Evolutionary conservation across 306 rosid genomes (phyloP), one percentile per base, ranked within the genome.

Genomic region (Geum urbanum): DNA sequence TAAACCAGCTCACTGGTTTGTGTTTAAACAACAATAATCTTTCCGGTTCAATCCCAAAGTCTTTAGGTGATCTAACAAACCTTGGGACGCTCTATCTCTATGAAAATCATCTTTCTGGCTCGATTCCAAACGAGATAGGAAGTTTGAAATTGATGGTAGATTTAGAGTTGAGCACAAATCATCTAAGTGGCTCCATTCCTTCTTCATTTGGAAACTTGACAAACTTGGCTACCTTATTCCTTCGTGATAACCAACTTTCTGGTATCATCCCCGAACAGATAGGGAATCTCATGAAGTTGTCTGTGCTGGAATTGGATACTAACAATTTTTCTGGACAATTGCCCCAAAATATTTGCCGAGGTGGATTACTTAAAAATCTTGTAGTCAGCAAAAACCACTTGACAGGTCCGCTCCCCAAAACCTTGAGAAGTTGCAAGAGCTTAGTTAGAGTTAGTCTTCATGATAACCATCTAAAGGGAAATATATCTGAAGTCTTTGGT

Each of bases 401-500:
- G 15, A 20, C 2, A 19, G 79, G 79, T 49, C 22, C 72, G 37
- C 37, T 79, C 52, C 77, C 83, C 27, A 66, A 74, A 63, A 71
- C 76, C 54, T 67, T 79, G 14, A 56, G 59, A 39, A 66, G 9
- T 9, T 79, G 79, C 59, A 58, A 57, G 37, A 67, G 67, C 73
- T 56, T 78, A 55, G 50, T 73, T 7, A 64, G 78, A n/a, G 51
- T 78, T 15, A 53, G 63, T 5, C 81, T 81, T 16, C 71, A 73
- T 20, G 41, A 48, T 22, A 81, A 81, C 76, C 24, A 57, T 4
- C 72, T 81, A 16, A 43, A n/a, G 11, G 85, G 74, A 5, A 69
- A 81, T 55, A 41, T 81, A 51, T 77, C 81, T 2, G 71, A 77
- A 81, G 85, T 64, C 11, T 77, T 77, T 6, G 79, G 71, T 15